These are phyloP conservation scores for Sclerotinia trifoliorum DNA, from an alignment of 2,329 filamentous ascomycete species.

Conservation along the genomic window DNA sequence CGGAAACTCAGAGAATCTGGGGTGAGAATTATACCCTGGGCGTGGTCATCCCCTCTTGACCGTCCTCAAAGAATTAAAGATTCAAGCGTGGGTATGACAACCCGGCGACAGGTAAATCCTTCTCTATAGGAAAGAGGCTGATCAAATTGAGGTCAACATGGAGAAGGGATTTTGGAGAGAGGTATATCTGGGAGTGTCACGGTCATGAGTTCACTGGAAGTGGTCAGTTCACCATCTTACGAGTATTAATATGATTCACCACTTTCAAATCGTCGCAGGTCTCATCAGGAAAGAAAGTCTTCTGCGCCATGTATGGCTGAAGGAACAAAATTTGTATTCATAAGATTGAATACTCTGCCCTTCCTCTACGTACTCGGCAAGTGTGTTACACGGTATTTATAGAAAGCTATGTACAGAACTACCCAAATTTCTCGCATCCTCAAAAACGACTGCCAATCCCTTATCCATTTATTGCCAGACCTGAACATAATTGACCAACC, in stretches of 20 bases:
- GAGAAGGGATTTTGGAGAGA: no score
- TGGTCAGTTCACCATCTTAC: neutral
- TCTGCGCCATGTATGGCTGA: no score
- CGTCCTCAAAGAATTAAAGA: neutral
- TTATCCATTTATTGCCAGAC: neutral
- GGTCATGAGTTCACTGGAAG: no score
- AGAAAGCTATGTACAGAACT: neutral
- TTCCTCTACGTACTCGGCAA: neutral
- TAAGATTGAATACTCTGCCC: neutral
- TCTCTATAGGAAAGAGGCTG: neutral
- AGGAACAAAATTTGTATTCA: no score
- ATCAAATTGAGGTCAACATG: neutral
- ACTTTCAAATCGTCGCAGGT: neutral
- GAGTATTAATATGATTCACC: neutral
- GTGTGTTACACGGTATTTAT: neutral
- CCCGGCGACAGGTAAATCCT: neutral
- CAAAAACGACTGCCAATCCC: neutral
- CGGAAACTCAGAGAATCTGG: neutral
- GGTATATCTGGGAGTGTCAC: no score
- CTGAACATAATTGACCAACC: conserved; percentile 59
- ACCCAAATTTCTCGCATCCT: no score
- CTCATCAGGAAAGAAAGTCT: no score
- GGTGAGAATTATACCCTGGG: neutral
- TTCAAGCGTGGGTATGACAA: neutral
- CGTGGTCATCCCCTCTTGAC: neutral